Evolutionary conservation across 805 yeast species (phyloP).

Genomic region (Ogataea paradorogensis): DNA sequence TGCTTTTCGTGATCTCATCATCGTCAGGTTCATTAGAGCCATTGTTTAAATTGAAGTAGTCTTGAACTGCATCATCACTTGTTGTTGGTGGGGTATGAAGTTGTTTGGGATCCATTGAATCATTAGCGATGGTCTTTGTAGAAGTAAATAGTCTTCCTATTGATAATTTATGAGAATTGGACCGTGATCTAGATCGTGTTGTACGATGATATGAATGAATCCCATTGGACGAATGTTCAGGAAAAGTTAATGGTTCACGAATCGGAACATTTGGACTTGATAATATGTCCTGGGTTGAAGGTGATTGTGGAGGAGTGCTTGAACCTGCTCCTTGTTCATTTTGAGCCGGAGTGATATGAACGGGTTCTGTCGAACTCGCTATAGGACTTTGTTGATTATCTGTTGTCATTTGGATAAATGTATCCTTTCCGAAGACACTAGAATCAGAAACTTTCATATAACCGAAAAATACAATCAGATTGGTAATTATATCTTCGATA

Average conservation of each 20-base stretch:
- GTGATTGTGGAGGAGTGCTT: constrained; percentile 19
- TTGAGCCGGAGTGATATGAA: background rate
- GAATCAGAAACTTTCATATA: too few relatives aligned
- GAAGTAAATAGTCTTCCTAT: constrained; percentile 39
- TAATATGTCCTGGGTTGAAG: constrained; percentile 14
- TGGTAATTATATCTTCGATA: too few relatives aligned
- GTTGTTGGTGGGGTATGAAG: constrained; percentile 25
- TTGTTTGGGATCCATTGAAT: constrained; percentile 11
- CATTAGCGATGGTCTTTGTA: constrained; percentile 26
- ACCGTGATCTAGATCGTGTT: constrained; percentile 36
- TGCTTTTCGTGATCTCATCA: constrained; percentile 14
- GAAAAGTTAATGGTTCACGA: constrained; percentile 3
- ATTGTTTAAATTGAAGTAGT: constrained; percentile 12
- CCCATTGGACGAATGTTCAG: constrained; percentile 9
- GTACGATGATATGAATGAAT: constrained; percentile 10
- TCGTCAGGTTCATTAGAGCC: constrained; percentile 10
- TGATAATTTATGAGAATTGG: constrained; percentile 37
- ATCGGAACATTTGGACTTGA: background rate
- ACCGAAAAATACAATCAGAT: too few relatives aligned
- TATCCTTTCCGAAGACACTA: too few relatives aligned
- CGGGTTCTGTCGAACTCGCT: background rate
- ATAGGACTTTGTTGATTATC: background rate
- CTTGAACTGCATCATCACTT: constrained; percentile 11
- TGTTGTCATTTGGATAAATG: too few relatives aligned
- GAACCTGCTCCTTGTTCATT: background rate